Base-by-base conservation (phyloP, 768 basidiomycete species). In the Hygrophoropsis aurantiaca region DNA sequence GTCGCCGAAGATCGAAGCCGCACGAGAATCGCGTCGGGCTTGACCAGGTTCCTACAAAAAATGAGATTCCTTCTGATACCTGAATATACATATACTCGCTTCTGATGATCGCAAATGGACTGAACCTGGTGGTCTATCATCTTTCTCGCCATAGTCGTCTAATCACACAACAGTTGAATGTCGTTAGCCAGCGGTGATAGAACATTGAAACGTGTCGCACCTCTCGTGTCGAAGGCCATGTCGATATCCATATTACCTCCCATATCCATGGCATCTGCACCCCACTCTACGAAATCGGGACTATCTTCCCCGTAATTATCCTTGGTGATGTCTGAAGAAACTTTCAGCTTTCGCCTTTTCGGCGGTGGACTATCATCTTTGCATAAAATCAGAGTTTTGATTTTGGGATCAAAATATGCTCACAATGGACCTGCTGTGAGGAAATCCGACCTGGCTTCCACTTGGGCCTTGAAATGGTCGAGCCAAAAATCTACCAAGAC, bases 21-120 rank as follows among this genome's bases (percentile, higher is more conserved):
- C 76, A 16, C 78, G 75, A 37, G 89, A 87, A 26, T 69, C 70
- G n/a, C 73, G 80, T 53, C 90, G 87, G n/a, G 75, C 87, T 82
- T 88, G 86, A 24, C 87, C 90, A 39, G 89, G 89, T 69, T 90
- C 88, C 90, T 90, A 56, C n/a, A 50, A 30, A 10, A 11, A 67
- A 46, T 7, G 37, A 20, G 10, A n/a, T 39, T 35, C 27, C 20
- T 2, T 9, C 6, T n/a, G n/a, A n/a, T n/a, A 38, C n/a, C 7
- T 16, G 16, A 38, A 49, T n/a, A 38, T 32, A 40, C 44, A 42
- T 9, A 21, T 20, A 39, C 78, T 67, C 84, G 50, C 86, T 73
- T 90, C 85, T 23, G 86, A 88, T 4, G 85, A 78, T 36, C 74
- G 73, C 53, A 67, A 53, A 36, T 67, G 49, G 43, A 42, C 57